Base-by-base conservation (phyloP, 805 yeast species). In the Peterozyma toletana region DNA sequence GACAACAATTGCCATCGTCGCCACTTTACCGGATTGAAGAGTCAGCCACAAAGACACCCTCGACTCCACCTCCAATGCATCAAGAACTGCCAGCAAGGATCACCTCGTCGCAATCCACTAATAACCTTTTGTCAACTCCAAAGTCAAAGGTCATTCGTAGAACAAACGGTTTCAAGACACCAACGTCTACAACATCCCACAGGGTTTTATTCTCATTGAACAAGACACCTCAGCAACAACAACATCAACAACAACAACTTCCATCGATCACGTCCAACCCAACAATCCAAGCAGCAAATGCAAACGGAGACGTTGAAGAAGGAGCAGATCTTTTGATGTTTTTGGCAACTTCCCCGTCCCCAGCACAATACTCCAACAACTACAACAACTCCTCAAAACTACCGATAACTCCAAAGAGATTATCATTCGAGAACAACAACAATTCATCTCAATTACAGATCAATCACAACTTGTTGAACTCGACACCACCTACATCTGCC, bases 271-370 rank as follows among this genome's bases (percentile, higher is more conserved):
- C 17, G 10, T 11, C 14, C 15, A 31, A 31, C 9, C 34, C 34
- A 13, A 31, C 34, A 9, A 31, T 31, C 5, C 15, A 11, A 13
- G 5, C 15, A 5, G 9, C 5, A 5, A 31, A 31, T 9, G 13
- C 34, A 31, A 31, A 11, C 9, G 34, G 15, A 5, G 34, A 31
- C 9, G 14, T 13, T 31, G 34, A 31, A 40, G 93, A 85, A 60
- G 96, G 95, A 11, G 96, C 95, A 1, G 91, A 83, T 58, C 64
- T 87, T 48, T 70, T 87, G 48, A 75, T 87, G 77, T 87, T 77
- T 60, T 67, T 87, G 52, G 95, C 96, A 2, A 83, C 90, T 6
- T 84, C 93, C 9, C 96, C 96, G 1, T 44, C 47, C 6, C 47
- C 47, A 17, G 39, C 37, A 15, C 30, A 41, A 9, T 33, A 30